Evolutionary conservation across 2,329 filamentous ascomycete species (phyloP).

Genomic region (Colletotrichum paranaense): DNA sequence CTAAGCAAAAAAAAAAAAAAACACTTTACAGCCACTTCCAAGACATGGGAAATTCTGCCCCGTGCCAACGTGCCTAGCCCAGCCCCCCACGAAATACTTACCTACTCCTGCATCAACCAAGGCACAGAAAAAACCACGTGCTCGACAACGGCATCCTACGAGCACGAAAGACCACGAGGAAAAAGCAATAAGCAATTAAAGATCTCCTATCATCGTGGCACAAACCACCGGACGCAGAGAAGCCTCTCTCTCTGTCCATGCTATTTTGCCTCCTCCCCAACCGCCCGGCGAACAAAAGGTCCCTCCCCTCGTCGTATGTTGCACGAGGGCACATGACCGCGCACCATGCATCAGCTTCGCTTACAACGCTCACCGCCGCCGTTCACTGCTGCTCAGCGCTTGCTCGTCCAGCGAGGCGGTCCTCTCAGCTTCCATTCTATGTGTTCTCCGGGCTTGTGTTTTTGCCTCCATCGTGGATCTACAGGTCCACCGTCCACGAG

Average conservation of each 20-base stretch:
- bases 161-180: not conserved
- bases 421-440: not conserved
- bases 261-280: not conserved
- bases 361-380: conserved; percentile 28
- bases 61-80: not conserved
- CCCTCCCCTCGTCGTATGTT: conserved; percentile 8
- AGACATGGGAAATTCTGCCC: not conserved
- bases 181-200: conserved; percentile 1
- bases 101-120: conserved; percentile 4
- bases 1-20: not conserved
- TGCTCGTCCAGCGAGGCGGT: not conserved
- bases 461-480: not conserved
- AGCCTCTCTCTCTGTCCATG: not conserved
- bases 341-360: conserved; percentile 19
- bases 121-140: conserved; percentile 18
- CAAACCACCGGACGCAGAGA: conserved; percentile 7
- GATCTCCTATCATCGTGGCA: conserved; percentile 18
- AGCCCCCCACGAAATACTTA: not conserved
- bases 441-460: not conserved
- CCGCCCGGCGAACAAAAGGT: conserved; percentile 3
- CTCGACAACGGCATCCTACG: not conserved
- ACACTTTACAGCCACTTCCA: not conserved
- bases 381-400: not conserved
- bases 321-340: conserved; percentile 31
- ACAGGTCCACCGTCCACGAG: no score